Percentiles rank a stretch among this genome's conserved stretches.
Conservation (phyloP, 2,329 filamentous ascomycete species). For the Immersiporthe knoxdaviesiana region DNA sequence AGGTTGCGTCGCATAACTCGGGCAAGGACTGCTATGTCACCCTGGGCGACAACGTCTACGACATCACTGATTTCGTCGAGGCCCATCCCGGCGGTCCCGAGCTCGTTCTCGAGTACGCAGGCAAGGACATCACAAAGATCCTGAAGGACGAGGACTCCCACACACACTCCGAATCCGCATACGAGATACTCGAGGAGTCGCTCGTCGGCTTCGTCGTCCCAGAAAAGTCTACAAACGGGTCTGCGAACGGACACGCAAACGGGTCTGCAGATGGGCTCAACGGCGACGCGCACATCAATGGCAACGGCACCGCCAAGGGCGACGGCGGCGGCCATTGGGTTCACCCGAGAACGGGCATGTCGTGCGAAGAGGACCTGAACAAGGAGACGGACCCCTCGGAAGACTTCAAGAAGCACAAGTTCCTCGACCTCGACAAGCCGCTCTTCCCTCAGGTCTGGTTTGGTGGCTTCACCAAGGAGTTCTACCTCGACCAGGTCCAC, state of each 20-base stretch:
- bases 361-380: conserved; percentile 81
- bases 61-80: conserved; percentile 88
- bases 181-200: conserved; percentile 89
- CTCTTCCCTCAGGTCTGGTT: conserved; percentile 86
- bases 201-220: conserved; percentile 79
- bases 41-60: conserved; percentile 87
- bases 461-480: conserved; percentile 89
- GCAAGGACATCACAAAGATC: conserved; percentile 82
- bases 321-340: conserved; percentile 41
- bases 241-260: conserved; percentile 43
- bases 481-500: conserved; percentile 96
- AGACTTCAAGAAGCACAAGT: conserved; percentile 92
- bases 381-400: conserved; percentile 76
- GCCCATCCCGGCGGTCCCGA: conserved; percentile 91
- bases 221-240: conserved; percentile 53
- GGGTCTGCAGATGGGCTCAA: conserved; percentile 38
- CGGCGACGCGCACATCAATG: conserved; percentile 36
- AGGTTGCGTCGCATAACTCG: conserved; percentile 81
- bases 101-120: conserved; percentile 85
- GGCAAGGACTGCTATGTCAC: conserved; percentile 90
- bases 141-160: conserved; percentile 84
- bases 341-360: conserved; percentile 80
- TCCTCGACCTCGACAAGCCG: conserved; percentile 84
- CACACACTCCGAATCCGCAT: conserved; percentile 87
- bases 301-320: conserved; percentile 40